A percentile compares a stretch with the other conserved stretches of the same genome.
These are phyloP conservation scores for Anastatica hierochuntica DNA, from an alignment of 345 rosid species.

Conservation along the genomic window DNA sequence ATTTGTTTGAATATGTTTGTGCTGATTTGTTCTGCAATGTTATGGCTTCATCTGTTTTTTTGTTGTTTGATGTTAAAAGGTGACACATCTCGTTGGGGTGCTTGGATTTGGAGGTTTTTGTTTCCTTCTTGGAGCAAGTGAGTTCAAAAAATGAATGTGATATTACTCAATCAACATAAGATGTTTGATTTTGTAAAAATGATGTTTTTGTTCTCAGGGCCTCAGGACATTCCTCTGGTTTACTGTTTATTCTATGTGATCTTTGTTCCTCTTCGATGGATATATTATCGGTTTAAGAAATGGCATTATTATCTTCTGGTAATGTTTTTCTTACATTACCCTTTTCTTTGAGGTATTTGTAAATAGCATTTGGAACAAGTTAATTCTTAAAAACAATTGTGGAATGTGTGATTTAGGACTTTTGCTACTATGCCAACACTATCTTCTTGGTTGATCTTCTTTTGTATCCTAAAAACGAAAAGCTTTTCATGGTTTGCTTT, in stretches of 20 bases:
- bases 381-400: not conserved
- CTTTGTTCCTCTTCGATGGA: constrained; percentile 97
- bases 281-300: constrained; percentile 90
- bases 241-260: constrained; percentile 69
- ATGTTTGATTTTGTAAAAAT: not conserved
- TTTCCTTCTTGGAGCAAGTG: constrained; percentile 86
- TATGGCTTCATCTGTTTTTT: too few species aligned
- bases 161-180: constrained; percentile 2
- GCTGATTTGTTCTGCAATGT: too few species aligned
- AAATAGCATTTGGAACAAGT: too few species aligned
- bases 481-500: constrained; percentile 95
- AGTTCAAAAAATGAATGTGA: constrained; percentile 21
- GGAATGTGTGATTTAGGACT: constrained; percentile 68
- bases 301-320: constrained; percentile 99
- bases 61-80: constrained; percentile 39
- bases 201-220: constrained; percentile 43
- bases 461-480: constrained; percentile 69
- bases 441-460: constrained; percentile 86
- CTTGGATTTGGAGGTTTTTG: constrained; percentile 92
- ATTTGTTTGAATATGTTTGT: too few species aligned
- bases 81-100: constrained; percentile 80
- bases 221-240: constrained; percentile 74
- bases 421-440: constrained; percentile 94
- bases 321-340: constrained; percentile 5
- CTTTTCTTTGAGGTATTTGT: not conserved